Conservation (phyloP, 441 rosid species). For the Pelargonium hybrid region DNA sequence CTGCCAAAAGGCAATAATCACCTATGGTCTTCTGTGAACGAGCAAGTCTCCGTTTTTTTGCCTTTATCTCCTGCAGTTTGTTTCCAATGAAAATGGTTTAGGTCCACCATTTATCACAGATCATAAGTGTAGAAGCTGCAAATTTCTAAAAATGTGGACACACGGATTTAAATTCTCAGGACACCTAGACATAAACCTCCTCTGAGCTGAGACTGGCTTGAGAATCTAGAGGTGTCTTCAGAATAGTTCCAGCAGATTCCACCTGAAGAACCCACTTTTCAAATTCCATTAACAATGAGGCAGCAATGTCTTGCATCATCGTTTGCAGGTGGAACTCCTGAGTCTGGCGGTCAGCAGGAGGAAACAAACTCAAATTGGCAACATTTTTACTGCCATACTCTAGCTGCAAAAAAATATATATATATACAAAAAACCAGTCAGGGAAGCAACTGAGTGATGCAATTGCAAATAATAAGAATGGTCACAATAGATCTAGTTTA, state of each 20-base stretch:
- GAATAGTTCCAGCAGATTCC: constrained; percentile 81
- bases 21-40: constrained; percentile 96
- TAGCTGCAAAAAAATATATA: constrained; percentile 35
- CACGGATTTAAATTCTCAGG: constrained; percentile 39
- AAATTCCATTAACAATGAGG: constrained; percentile 82
- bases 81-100: constrained; percentile 21
- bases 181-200: constrained; percentile 99
- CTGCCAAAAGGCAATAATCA: constrained; percentile 91
- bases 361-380: constrained; percentile 59
- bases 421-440: not conserved
- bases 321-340: constrained; percentile 84
- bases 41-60: constrained; percentile 83
- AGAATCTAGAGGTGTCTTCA: constrained; percentile 98
- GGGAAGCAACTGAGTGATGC: not conserved
- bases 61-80: constrained; percentile 74
- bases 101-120: constrained; percentile 12
- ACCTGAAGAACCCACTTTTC: constrained; percentile 90
- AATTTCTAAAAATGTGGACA: constrained; percentile 15
- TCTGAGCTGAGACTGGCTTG: constrained; percentile 95
- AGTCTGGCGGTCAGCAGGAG: constrained; percentile 75
- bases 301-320: constrained; percentile 95
- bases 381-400: constrained; percentile 61
- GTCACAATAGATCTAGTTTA: not conserved
- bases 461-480: not conserved
- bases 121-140: constrained; percentile 18